phyloP scores from a whole-genome alignment of 768 basidiomycete species.

The Termitomyces sp. region DNA sequence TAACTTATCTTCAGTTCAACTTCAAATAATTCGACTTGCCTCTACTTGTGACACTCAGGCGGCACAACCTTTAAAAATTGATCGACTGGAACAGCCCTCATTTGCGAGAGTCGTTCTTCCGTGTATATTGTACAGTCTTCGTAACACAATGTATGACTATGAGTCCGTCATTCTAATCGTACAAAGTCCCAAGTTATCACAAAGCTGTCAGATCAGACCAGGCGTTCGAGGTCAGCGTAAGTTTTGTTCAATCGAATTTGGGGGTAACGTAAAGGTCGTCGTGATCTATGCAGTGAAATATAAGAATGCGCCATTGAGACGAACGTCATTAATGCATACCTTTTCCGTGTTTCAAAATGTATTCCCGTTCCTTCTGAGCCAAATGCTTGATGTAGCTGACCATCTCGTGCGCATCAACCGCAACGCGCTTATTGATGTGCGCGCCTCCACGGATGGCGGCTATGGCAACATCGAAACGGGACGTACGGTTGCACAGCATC shows the following conservation, averaged over 20 bases:
- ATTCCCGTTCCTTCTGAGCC: conserved; percentile 54
- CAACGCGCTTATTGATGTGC: conserved; percentile 43
- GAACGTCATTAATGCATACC: conserved; percentile 26
- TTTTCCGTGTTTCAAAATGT: conserved; percentile 52
- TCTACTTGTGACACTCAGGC: neutral
- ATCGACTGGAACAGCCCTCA: too few species aligned
- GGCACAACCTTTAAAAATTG: too few species aligned
- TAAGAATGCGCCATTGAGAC: neutral
- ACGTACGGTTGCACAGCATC: conserved; percentile 69
- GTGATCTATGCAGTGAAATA: conserved; percentile 25
- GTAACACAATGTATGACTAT: neutral
- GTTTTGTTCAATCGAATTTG: conserved; percentile 26
- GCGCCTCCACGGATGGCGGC: conserved; percentile 56
- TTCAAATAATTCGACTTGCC: neutral
- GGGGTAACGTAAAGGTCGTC: conserved; percentile 43
- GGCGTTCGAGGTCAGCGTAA: too few species aligned
- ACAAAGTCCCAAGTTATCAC: neutral
- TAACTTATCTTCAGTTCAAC: neutral
- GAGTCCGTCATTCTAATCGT: neutral
- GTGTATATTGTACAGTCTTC: neutral
- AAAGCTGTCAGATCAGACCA: neutral
- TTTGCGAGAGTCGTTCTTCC: too few species aligned
- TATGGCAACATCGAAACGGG: conserved; percentile 60
- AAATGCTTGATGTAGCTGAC: conserved; percentile 57
- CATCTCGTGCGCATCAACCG: conserved; percentile 51